phyloP scores from a whole-genome alignment of 805 yeast genomes.

The Hanseniaspora singularis region DNA sequence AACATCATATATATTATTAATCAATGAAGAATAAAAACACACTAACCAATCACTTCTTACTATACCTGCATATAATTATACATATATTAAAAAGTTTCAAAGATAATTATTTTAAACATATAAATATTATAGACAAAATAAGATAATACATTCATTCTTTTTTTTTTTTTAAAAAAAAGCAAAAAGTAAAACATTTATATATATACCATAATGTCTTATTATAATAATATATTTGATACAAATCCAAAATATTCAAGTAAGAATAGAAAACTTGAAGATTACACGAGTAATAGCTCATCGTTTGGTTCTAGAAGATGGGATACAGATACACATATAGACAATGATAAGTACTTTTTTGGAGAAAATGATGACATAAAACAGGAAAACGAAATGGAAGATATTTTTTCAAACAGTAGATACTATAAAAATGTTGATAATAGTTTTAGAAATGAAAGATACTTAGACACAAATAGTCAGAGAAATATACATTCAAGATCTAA shows the following conservation, averaged over 20 bases:
- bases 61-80: no score
- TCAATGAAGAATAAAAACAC: no score
- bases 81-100: no score
- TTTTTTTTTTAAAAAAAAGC: not conserved
- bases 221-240: slow-evolving; percentile 11
- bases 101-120: no score
- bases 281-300: not conserved
- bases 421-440: not conserved
- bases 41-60: no score
- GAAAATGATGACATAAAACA: not conserved
- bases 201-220: slow-evolving; percentile 3
- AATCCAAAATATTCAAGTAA: slow-evolving; percentile 1
- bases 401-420: not conserved
- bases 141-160: no score
- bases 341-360: not conserved
- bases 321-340: not conserved
- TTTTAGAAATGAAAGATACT: not conserved
- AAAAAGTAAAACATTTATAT: not conserved
- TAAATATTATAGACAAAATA: no score
- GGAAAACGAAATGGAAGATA: not conserved
- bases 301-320: slow-evolving; percentile 15
- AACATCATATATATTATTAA: no score
- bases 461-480: not conserved
- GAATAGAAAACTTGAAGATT: not conserved
- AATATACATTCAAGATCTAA: not conserved